Conservation (phyloP, 2,329 filamentous ascomycete species). For the Apiospora phragmitis region DNA sequence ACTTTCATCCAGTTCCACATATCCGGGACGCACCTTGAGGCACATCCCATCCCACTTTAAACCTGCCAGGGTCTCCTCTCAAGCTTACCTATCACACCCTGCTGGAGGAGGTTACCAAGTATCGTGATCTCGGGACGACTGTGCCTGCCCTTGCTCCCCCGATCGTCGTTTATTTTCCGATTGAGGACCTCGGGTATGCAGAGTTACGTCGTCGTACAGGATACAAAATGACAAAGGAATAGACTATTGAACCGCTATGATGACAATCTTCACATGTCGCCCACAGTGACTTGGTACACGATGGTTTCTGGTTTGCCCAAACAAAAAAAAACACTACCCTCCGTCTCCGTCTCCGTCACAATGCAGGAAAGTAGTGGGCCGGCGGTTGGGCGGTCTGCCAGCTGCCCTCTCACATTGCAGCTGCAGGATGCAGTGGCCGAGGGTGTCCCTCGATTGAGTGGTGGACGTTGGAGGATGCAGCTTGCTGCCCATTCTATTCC, state of each 20-base stretch:
- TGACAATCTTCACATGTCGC: neutral
- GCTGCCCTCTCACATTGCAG: neutral
- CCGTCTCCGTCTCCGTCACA: neutral
- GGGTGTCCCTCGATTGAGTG: neutral
- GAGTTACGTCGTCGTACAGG: neutral
- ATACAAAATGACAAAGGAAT: neutral
- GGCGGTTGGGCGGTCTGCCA: neutral
- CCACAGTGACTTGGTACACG: neutral
- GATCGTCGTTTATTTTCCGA: constrained; percentile 4
- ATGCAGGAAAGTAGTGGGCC: neutral
- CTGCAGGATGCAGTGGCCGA: neutral
- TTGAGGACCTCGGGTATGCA: constrained; percentile 2
- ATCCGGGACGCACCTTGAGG: too few relatives aligned
- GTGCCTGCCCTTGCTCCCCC: neutral
- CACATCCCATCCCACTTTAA: neutral
- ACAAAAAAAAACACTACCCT: neutral
- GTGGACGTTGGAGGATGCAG: neutral
- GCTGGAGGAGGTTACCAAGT: neutral
- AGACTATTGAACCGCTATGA: neutral
- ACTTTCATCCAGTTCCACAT: neutral
- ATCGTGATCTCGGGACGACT: neutral
- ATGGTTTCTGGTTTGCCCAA: neutral
- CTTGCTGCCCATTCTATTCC: neutral
- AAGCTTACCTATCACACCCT: neutral
- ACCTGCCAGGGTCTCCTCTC: neutral